A percentile compares a stretch with the other conserved stretches of the same genome.
Evolutionary conservation across 148 eudicot species (phyloP).

Genomic region (Chenopodium quinoa): DNA sequence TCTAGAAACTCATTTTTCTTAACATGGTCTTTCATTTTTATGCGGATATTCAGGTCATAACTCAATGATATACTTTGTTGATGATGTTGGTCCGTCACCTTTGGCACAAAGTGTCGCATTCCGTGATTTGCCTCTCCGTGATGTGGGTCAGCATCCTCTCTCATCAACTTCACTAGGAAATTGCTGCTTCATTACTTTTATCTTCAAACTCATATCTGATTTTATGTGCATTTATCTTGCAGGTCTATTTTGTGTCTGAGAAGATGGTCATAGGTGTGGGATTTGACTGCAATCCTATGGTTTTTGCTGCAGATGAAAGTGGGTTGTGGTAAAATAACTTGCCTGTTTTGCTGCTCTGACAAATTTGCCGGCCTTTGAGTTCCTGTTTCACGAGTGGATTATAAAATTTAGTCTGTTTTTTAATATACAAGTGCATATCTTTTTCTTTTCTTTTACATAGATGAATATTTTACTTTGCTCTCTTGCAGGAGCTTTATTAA

Average conservation of each 20-base stretch:
- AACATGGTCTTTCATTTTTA: not conserved
- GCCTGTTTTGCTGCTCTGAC: not conserved
- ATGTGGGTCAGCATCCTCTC: no score
- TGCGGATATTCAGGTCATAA: slow-evolving; percentile 21
- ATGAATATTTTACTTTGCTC: slow-evolving; percentile 1
- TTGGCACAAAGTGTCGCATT: no score
- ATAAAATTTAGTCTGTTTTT: not conserved
- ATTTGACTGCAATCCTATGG: no score
- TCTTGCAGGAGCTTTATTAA: slow-evolving; percentile 73
- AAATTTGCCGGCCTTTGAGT: not conserved
- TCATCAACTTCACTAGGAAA: no score
- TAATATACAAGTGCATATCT: not conserved
- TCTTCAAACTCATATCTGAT: no score
- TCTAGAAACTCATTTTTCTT: not conserved
- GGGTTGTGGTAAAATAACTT: slow-evolving; percentile 68
- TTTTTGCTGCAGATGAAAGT: slow-evolving; percentile 71
- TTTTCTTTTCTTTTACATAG: not conserved
- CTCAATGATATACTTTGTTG: no score
- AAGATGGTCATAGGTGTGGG: no score
- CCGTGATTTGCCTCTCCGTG: no score
- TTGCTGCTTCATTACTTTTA: no score
- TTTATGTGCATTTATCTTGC: no score
- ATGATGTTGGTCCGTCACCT: no score
- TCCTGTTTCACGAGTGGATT: not conserved
- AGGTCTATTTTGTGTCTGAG: no score